These are phyloP conservation scores for Cladosporium sp. DNA, from an alignment of 2,329 filamentous ascomycete species.

Conservation along the genomic window DNA sequence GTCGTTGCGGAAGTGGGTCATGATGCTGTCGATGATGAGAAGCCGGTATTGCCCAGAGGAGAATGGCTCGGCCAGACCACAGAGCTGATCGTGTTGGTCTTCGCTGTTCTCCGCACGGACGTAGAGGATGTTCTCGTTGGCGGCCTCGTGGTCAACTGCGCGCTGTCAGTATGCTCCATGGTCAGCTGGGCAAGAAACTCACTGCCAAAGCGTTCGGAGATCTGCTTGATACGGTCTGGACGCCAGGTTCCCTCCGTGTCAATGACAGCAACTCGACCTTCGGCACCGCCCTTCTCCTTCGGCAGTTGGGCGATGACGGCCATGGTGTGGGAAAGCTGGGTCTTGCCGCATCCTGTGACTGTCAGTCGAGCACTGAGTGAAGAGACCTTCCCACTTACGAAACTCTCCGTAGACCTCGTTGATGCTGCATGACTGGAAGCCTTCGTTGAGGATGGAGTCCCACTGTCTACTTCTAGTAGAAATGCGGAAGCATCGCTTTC, in stretches of 20 bases:
- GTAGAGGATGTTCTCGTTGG: conserved; percentile 68
- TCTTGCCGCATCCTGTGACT: conserved; percentile 59
- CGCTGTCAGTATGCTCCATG: neutral
- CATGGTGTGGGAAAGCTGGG: conserved; percentile 69
- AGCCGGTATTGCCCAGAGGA: conserved; percentile 64
- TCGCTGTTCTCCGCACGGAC: conserved; percentile 67
- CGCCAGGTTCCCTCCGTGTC: conserved; percentile 66
- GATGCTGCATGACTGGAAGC: conserved; percentile 70
- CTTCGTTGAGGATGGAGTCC: conserved; percentile 64
- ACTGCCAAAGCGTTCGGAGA: conserved; percentile 64
- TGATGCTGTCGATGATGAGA: conserved; percentile 69
- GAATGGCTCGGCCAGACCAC: conserved; percentile 62
- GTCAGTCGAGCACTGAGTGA: conserved; percentile 19
- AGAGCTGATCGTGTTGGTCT: conserved; percentile 64
- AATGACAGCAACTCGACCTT: conserved; percentile 70
- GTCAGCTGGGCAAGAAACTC: conserved; percentile 15
- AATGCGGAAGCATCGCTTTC: conserved; percentile 64
- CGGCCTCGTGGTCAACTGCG: conserved; percentile 56
- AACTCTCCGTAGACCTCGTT: conserved; percentile 65
- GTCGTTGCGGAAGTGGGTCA: conserved; percentile 68
- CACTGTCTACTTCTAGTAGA: conserved; percentile 71
- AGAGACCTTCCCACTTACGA: conserved; percentile 31
- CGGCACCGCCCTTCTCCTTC: conserved; percentile 63
- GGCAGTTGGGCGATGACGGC: conserved; percentile 61
- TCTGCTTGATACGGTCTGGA: conserved; percentile 66